These are phyloP conservation scores for Aristolochia californica DNA, from an alignment of 164 flowering plant species.

Conservation along the genomic window DNA sequence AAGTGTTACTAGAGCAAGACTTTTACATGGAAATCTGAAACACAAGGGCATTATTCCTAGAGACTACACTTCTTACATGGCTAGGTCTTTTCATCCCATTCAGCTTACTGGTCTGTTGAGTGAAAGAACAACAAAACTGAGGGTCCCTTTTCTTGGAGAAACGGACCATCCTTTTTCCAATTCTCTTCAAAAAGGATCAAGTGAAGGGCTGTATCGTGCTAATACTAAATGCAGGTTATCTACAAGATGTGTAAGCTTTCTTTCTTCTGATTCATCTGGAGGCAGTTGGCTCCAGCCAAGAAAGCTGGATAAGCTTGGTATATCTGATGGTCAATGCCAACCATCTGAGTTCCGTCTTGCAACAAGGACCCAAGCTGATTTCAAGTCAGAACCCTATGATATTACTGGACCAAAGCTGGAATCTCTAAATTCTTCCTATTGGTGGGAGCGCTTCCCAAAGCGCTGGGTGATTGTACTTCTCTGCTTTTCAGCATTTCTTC, in stretches of 20 bases:
- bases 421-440: constrained; percentile 32
- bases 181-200: constrained; percentile 9
- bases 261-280: constrained; percentile 17
- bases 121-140: constrained; percentile 13
- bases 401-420: constrained; percentile 37
- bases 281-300: constrained; percentile 25
- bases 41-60: constrained; percentile 13
- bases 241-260: constrained; percentile 24
- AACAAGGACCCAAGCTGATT: constrained; percentile 34
- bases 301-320: constrained; percentile 22
- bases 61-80: constrained; percentile 10
- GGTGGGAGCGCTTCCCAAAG: constrained; percentile 81
- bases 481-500: constrained; percentile 78
- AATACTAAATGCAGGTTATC: constrained; percentile 17
- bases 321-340: constrained; percentile 15
- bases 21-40: constrained; percentile 20
- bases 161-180: constrained; percentile 13
- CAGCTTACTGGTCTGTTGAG: constrained; percentile 13
- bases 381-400: constrained; percentile 68
- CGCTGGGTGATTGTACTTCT: constrained; percentile 95
- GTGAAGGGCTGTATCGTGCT: constrained; percentile 10
- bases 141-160: constrained; percentile 8
- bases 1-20: constrained; percentile 14
- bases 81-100: constrained; percentile 18
- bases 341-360: constrained; percentile 22